Percentiles rank a stretch among this genome's conserved stretches.
Evolutionary conservation across 2,329 filamentous ascomycete species (phyloP).

Genomic region (Colletotrichum nymphaeae): DNA sequence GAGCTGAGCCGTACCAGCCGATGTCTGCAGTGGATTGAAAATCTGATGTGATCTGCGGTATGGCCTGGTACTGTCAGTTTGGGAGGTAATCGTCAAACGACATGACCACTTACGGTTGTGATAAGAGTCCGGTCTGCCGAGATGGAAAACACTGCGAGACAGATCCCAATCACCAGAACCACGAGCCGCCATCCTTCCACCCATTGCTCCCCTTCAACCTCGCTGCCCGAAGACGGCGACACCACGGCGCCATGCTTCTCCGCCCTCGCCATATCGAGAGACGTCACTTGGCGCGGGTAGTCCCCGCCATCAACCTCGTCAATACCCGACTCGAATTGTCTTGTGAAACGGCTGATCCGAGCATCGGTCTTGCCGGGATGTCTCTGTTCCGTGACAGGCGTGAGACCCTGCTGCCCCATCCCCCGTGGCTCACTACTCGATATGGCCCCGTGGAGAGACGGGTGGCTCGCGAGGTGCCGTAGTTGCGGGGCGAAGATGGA

Average conservation of each 20-base stretch:
- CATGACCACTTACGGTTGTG: slow-evolving; percentile 8
- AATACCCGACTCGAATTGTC: slow-evolving; percentile 25
- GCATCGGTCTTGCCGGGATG: slow-evolving; percentile 26
- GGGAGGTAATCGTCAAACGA: not conserved
- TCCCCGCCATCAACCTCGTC: slow-evolving; percentile 16
- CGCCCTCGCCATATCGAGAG: not conserved
- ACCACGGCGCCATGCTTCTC: not conserved
- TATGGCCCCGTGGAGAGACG: not conserved
- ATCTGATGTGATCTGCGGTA: slow-evolving; percentile 54
- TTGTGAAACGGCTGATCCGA: slow-evolving; percentile 33
- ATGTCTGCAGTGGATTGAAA: slow-evolving; percentile 53
- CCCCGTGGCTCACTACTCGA: not conserved
- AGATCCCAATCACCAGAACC: slow-evolving; percentile 19
- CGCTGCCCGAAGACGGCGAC: not conserved
- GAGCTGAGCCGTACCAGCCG: slow-evolving; percentile 61
- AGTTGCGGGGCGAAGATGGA: slow-evolving; percentile 29
- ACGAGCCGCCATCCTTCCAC: slow-evolving; percentile 23
- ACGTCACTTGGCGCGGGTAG: slow-evolving; percentile 5
- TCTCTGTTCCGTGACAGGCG: slow-evolving; percentile 26
- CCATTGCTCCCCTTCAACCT: slow-evolving; percentile 1
- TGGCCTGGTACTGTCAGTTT: slow-evolving; percentile 42
- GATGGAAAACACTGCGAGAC: slow-evolving; percentile 26
- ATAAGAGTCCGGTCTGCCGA: slow-evolving; percentile 24
- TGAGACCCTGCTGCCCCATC: not conserved
- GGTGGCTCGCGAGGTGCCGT: slow-evolving; percentile 26